Base-by-base conservation (phyloP, 768 basidiomycete genomes). In the Gymnopilus dilepis region DNA sequence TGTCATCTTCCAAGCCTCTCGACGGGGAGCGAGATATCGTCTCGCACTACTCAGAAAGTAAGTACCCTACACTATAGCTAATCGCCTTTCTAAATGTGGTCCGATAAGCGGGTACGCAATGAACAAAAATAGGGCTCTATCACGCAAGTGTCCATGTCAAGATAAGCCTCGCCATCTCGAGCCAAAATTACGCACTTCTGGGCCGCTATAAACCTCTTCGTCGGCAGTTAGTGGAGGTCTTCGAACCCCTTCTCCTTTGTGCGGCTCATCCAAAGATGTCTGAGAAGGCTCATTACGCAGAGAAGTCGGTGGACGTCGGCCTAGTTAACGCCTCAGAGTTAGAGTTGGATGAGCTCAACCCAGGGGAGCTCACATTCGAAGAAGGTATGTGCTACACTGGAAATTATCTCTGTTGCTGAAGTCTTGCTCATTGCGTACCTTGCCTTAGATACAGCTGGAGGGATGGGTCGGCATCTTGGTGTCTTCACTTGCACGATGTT, bases 401-500 rank as follows among this genome's bases (percentile, higher is more conserved):
- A n/a, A 6, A 12, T 7, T 12, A 17, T 34, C 33, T 40, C 8
- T 34, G 57, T 34, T 34, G 9, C 21, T 1, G 9, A 26, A 26
- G 17, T 3, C 24, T 26, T 13, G 9, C 28, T 15, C 28, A 9
- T 26, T n/a, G 15, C 9, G 26, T 15, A 17, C 28, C 2, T 17
- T 28, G 21, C 21, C 24, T 45, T 12, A 54, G 85, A 79, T 61
- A 73, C 78, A 3, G 82, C 82, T 4, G 85, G 85, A 21, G 85
- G 85, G 8, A 83, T 86, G 72, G 84, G 85, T 4, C 80, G 85
- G 38, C 84, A 86, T 67, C 74, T 86, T 0, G 84, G 85, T 9
- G 77, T 86, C 2, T 82, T 82, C 58, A 82, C 79, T 38, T 86
- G 84, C 61, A 86, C 85, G 0, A 78, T 86, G 64, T 74, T 85